phyloP scores from a whole-genome alignment of 176 grass and related monocot genomes.

The Juncus effusus region DNA sequence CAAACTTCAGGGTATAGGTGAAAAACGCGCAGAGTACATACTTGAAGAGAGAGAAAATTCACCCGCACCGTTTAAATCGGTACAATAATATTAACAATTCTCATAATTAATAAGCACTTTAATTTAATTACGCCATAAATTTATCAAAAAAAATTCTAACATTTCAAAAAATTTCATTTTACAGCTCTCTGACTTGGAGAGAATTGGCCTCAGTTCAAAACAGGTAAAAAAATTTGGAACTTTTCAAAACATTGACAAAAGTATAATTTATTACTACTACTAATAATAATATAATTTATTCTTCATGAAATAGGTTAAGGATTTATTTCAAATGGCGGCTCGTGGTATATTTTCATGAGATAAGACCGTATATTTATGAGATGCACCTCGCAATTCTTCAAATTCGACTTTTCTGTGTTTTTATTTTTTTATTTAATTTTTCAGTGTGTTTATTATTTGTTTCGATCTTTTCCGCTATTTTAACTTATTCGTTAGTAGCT shows the following conservation, averaged over 20 bases:
- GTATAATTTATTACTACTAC: too few relatives aligned
- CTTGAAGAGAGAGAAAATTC: conserved; percentile 67
- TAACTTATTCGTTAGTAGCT: too few relatives aligned
- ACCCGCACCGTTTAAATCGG: conserved; percentile 68
- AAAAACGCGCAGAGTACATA: conserved; percentile 82
- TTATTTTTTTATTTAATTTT: too few relatives aligned
- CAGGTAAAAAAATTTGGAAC: conserved; percentile 41
- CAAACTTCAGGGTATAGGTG: conserved; percentile 66
- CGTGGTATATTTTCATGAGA: conserved; percentile 21
- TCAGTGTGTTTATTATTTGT: too few relatives aligned
- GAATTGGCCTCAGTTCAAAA: conserved; percentile 73
- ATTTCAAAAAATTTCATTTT: conserved; percentile 17
- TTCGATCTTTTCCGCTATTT: too few relatives aligned
- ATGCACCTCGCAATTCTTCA: conserved; percentile 16
- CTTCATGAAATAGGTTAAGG: conserved; percentile 18
- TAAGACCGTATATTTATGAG: conserved; percentile 2
- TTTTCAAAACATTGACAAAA: too few relatives aligned
- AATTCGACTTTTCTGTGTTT: neutral
- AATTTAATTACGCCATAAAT: too few relatives aligned
- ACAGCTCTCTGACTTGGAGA: conserved; percentile 77
- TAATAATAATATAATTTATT: neutral
- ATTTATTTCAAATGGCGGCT: conserved; percentile 25
- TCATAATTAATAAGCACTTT: neutral
- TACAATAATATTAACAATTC: conserved; percentile 30
- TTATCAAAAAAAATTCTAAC: neutral